Base-by-base conservation (phyloP, 2,329 filamentous ascomycete genomes). In the Tolypocladium nubicola region DNA sequence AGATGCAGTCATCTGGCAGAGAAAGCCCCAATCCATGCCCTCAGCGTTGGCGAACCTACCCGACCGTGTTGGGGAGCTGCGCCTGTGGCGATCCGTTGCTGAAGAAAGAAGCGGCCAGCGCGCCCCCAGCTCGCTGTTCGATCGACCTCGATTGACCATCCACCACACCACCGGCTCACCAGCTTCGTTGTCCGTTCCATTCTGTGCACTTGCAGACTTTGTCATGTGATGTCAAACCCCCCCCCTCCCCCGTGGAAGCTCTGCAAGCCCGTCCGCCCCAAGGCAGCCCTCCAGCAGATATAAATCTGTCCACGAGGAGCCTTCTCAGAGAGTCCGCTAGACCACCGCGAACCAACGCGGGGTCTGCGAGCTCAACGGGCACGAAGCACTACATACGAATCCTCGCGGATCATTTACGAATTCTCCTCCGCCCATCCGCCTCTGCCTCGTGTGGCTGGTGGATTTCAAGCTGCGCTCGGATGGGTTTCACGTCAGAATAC, bases 401-500 rank as follows among this genome's bases (percentile, higher is more conserved):
- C 68, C 69, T 62, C 62, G 58, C 61, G 68, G 68, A 71, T 70
- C 52, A 66, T 70, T 72, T 72, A 70, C 67, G 68, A 68, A 60
- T 59, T 55, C 55, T 54, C 57, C 56, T 54, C 54, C 50, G 37
- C n/a, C 26, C 37, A 35, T 39, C 52, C 41, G 19, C 16, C 49
- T 30, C 38, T 37, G 53, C 37, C n/a, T 16, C 37, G 35, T 41
- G 23, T 33, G 54, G 35, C 33, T 26, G 21, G 45, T 37, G 23
- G 4, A 23, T 35, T 35, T n/a, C 26, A 50, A 10, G 21, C 47
- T 50, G 30, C 5, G 47, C 47, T 35, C 47, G 19, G 19, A 35
- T 0, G 39, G 0, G 13, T 50, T 35, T 6, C 47, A 50, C 3
- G 47, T 35, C 47, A 35, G 47, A 19, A 33, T 33, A 30, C 30